phyloP scores from a whole-genome alignment of 441 rosid genomes.

The Adansonia grandidieri region DNA sequence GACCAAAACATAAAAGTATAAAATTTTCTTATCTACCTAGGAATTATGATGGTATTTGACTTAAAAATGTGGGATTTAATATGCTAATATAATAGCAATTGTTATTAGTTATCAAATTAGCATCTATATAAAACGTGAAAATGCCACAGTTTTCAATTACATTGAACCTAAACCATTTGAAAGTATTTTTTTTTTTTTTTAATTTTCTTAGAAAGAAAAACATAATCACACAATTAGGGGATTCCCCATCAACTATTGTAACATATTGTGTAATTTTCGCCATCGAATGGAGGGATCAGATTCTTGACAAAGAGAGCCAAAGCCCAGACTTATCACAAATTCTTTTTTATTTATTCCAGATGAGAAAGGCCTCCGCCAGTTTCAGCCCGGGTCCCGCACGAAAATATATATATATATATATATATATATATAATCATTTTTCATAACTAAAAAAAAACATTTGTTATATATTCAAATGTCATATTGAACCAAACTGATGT shows the following conservation, averaged over 20 bases:
- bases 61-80: no score
- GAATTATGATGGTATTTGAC: no score
- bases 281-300: not conserved
- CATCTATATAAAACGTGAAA: not conserved
- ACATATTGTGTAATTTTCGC: not conserved
- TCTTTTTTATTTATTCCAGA: conserved; percentile 54
- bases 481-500: no score
- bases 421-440: conserved; percentile 11
- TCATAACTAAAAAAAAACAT: not conserved
- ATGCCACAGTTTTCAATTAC: not conserved
- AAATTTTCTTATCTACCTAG: no score
- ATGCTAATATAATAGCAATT: no score
- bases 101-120: no score
- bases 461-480: not conserved
- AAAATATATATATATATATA: not conserved
- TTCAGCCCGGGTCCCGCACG: conserved; percentile 67
- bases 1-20: no score
- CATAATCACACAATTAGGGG: no score
- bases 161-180: not conserved
- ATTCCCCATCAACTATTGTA: not conserved
- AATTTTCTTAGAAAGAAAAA: no score
- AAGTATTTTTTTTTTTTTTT: no score
- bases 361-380: conserved; percentile 69
- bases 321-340: not conserved
- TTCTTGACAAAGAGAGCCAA: not conserved